Conservation (phyloP, 2,329 filamentous ascomycete species). For the Aspergillus sp. region DNA sequence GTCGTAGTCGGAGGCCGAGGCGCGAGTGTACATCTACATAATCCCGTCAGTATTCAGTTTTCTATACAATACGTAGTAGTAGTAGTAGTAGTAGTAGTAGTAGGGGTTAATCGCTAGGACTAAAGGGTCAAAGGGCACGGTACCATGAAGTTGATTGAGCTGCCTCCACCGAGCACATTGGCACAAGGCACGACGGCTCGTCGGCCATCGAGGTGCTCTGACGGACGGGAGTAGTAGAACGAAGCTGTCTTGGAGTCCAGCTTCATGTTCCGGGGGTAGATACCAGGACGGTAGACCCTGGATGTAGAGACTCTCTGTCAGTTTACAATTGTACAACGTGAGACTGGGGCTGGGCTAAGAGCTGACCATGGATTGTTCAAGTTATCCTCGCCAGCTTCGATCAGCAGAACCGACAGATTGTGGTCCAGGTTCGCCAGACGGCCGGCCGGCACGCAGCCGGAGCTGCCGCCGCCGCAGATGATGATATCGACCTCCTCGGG, state of each 20-base stretch:
- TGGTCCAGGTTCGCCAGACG: slow-evolving; percentile 72
- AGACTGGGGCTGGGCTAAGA: background rate
- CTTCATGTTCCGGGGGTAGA: slow-evolving; percentile 78
- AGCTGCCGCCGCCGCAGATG: slow-evolving; percentile 72
- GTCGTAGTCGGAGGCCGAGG: slow-evolving; percentile 71
- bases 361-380: slow-evolving; percentile 68
- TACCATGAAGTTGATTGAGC: slow-evolving; percentile 76
- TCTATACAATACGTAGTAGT: too few species aligned
- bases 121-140: background rate
- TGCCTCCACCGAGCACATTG: slow-evolving; percentile 69
- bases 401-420: slow-evolving; percentile 68
- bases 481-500: slow-evolving; percentile 81
- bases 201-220: slow-evolving; percentile 68
- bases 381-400: slow-evolving; percentile 71
- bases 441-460: slow-evolving; percentile 39
- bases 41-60: background rate
- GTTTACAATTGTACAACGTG: background rate
- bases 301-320: background rate
- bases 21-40: slow-evolving; percentile 67
- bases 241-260: slow-evolving; percentile 77
- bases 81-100: too few species aligned
- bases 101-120: too few species aligned
- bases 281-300: slow-evolving; percentile 70
- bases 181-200: slow-evolving; percentile 73
- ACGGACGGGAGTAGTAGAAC: slow-evolving; percentile 76